Evolutionary conservation across 352 stramenopile genomes (phyloP), one percentile per base, ranked within the genome.

Genomic region (Globisporangium spiculum): DNA sequence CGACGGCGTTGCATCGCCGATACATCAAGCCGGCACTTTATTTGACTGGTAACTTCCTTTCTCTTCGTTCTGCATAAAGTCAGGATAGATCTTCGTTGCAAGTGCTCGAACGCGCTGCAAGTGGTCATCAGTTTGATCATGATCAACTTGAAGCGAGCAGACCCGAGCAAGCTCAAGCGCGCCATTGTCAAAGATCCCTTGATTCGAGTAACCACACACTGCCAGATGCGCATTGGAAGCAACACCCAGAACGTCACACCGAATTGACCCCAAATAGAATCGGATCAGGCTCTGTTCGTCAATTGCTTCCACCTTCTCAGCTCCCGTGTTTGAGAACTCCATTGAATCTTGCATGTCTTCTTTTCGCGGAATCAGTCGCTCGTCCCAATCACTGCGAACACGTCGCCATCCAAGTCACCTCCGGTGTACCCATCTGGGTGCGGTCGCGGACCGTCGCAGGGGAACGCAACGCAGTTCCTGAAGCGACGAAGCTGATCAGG

Each of bases 301-400:
- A 34, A 77, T 79, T 22, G 63, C 64, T 12, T 83, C 59, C 12
- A 76, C 65, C 22, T 78, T 78, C 18, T 79, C 65, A 12, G 53
- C 66, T 38, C 32, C 63, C 32, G 56, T 18, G 44, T 26, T 55
- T 9, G 76, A 64, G 60, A 85, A 86, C 5, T 52, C 38, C 84
- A 91, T 92, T 16, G 84, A 75, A 44, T 75, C 69, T 3, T 81
- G 60, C 6, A 86, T 68, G 60, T 86, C 67, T 16, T 77, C 54
- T 56, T 67, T 74, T 12, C 55, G 63, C 16, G 86, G 88, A 59
- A 96, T 81, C 18, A 96, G 75, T 0, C 78, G 74, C 27, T 90
- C 57, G 60, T 96, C 88, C 88, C 88, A 96, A 96, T 92, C 8
- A 92, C 83, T 5, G 87, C 82, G 66, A 91, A 96, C 30, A 90